Conservation (phyloP, 2,329 filamentous ascomycete species). For the Calonectria crousiana region DNA sequence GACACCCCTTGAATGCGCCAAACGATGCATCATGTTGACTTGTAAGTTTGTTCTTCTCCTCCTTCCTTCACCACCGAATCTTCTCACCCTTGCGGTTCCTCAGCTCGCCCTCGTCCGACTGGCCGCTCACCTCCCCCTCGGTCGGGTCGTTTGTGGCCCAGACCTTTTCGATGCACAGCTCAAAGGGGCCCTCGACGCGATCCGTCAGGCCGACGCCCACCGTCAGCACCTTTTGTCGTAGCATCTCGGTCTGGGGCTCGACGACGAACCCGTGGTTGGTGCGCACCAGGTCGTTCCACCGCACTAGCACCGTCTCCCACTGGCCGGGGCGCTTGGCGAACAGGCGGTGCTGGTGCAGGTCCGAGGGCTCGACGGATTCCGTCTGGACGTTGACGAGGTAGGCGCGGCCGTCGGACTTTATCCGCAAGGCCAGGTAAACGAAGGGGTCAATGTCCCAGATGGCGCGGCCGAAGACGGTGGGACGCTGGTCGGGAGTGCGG, state of each 20-base stretch:
- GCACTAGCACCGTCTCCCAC: slow-evolving; percentile 96
- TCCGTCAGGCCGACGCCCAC: slow-evolving; percentile 92
- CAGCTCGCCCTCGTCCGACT: slow-evolving; percentile 44
- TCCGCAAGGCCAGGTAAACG: slow-evolving; percentile 84
- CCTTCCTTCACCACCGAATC: slow-evolving; percentile 51
- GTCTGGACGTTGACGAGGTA: slow-evolving; percentile 98
- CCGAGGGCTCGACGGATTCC: slow-evolving; percentile 92
- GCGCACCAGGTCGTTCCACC: slow-evolving; percentile 92
- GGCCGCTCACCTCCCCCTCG: slow-evolving; percentile 32
- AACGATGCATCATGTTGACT: not conserved
- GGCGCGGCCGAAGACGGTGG: slow-evolving; percentile 86
- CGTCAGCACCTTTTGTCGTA: slow-evolving; percentile 86
- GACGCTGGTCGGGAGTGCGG: slow-evolving; percentile 80
- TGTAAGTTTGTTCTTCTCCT: not conserved
- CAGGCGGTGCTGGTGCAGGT: slow-evolving; percentile 93
- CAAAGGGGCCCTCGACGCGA: slow-evolving; percentile 87
- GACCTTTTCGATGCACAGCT: slow-evolving; percentile 85
- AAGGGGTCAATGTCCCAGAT: slow-evolving; percentile 94
- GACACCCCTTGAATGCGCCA: not conserved
- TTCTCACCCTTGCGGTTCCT: slow-evolving; percentile 54
- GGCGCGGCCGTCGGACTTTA: slow-evolving; percentile 90
- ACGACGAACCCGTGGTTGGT: slow-evolving; percentile 94
- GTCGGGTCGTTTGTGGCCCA: slow-evolving; percentile 83
- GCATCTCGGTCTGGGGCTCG: slow-evolving; percentile 91
- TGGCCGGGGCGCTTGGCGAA: slow-evolving; percentile 82